Evolutionary conservation across 768 basidiomycete genomes (phyloP), one percentile per base, ranked within the genome.

Genomic region (Mycena amicta): DNA sequence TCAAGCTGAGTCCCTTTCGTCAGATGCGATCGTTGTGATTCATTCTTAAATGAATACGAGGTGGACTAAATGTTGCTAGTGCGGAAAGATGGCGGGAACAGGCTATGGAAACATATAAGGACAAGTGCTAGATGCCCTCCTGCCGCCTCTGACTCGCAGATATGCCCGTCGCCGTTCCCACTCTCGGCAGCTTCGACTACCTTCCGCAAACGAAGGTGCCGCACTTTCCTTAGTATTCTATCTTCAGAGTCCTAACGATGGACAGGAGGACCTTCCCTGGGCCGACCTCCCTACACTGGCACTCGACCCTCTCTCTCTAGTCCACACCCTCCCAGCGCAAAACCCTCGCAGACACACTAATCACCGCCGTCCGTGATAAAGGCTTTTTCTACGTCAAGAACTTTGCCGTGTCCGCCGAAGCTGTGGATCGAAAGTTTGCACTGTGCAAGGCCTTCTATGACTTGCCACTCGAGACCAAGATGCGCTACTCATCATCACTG

Each of bases 321-420:
- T 13, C 22, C 12, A 6, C 5, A 5, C 47, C 47, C 12, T 6
- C 47, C 27, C 5, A 13, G 15, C 47, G 47, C 22, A 25, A 6
- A 11, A 8, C 23, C n/a, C 47, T 49, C 47, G 47, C 47, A 5
- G 22, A 25, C 12, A 13, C 5, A 22, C 47, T 49, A 12, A 49
- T 49, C 47, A 49, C 47, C 47, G 47, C 22, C 47, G 26, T 49
- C 47, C 47, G 77, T 28, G 74, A 76, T 62, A 75, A 81, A 57
- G 80, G 80, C 13, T 81, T 80, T 71, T 81, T 81, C 74, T 82
- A 81, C 66, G 78, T 82, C 33, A 79, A 77, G 71, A 77, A 77
- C 66, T 83, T 79, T 64, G 78, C 77, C 60, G 79, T 83, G 60
- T 68, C 75, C 11, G 77, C 82, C 63, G 78, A 79, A 53, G 68